Evolutionary conservation across 169 alveolate species (phyloP), one percentile per base, ranked within the genome.

Genomic region (Plasmodium reichenowi): DNA sequence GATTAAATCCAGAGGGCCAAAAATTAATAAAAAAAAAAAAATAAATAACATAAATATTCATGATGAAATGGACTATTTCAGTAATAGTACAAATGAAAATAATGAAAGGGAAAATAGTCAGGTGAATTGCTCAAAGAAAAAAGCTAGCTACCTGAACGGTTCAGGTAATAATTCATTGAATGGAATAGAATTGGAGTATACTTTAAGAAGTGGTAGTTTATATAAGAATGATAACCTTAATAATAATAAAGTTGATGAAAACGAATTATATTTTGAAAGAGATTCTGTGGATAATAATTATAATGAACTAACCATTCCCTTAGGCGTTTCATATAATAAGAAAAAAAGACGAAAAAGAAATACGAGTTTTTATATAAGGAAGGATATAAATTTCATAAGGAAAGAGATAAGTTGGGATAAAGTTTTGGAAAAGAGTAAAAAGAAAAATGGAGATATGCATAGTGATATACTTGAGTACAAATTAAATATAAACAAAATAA

Each of bases 351-450:
- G 43, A 58, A 22, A 38, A 68, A 52, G 91, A 60, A 83, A 83
- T 64, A 83, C 91, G 17, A 54, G 85, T 15, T 83, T 83, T 83
- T 83, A 83, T 60, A 43, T 83, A 62, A 83, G 67, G 48, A 22
- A 43, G 58, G 47, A 43, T 15, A 50, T 83, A 9, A 68, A 67
- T 6, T 45, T 83, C 68, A 43, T 83, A 43, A 83, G 54, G 63
- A 68, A 68, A 62, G 70, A 68, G 15, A 54, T 83, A 2, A 8
- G 26, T 26, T 83, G 91, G 91, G 83, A 63, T 47, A 12, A 22
- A 8, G 91, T 83, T 6, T 22, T 68, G 24, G 85, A 83, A 62
- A 66, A 83, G 17, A 62, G 85, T 26, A 83, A 47, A 68, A 68
- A 67, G 43, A 60, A 68, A 43, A 62, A 62, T 48, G 70, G 58